Conservation (phyloP, 441 rosid genomes). For the Populus hybrid region DNA sequence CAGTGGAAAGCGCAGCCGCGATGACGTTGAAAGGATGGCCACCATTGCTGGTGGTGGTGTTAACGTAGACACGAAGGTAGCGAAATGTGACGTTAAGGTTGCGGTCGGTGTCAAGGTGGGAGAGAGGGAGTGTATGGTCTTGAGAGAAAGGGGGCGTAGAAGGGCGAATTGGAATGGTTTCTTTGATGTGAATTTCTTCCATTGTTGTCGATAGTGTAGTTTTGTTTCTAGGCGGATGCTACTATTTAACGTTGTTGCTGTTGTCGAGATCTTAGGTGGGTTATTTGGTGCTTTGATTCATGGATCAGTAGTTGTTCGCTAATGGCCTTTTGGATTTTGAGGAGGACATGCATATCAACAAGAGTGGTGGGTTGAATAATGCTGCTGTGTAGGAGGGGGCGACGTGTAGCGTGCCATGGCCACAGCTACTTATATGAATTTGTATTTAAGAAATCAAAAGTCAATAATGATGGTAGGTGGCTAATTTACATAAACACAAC, state of each 20-base stretch:
- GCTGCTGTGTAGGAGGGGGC: neutral
- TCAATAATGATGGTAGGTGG: too few species aligned
- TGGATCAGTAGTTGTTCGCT: neutral
- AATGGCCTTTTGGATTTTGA: neutral
- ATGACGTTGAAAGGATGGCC: conserved; percentile 43
- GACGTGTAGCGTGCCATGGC: neutral
- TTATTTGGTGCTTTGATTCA: neutral
- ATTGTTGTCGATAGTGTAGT: conserved; percentile 14
- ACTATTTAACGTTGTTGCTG: neutral
- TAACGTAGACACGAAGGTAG: conserved; percentile 62
- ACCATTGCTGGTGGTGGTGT: conserved; percentile 17
- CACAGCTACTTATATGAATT: neutral
- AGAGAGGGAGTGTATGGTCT: conserved; percentile 55
- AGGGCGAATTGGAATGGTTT: conserved; percentile 47
- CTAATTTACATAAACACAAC: neutral
- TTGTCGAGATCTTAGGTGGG: neutral
- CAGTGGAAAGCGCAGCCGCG: conserved; percentile 53
- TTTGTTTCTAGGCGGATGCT: neutral
- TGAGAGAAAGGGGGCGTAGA: conserved; percentile 39
- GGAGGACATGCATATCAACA: neutral
- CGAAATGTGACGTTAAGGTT: conserved; percentile 72
- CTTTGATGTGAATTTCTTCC: conserved; percentile 40
- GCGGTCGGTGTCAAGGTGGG: conserved; percentile 70
- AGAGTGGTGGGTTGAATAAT: neutral
- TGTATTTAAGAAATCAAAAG: too few species aligned